Evolutionary conservation across 768 basidiomycete species (phyloP), one percentile per base, ranked within the genome.

Genomic region (Paxillus ammoniavirescens): DNA sequence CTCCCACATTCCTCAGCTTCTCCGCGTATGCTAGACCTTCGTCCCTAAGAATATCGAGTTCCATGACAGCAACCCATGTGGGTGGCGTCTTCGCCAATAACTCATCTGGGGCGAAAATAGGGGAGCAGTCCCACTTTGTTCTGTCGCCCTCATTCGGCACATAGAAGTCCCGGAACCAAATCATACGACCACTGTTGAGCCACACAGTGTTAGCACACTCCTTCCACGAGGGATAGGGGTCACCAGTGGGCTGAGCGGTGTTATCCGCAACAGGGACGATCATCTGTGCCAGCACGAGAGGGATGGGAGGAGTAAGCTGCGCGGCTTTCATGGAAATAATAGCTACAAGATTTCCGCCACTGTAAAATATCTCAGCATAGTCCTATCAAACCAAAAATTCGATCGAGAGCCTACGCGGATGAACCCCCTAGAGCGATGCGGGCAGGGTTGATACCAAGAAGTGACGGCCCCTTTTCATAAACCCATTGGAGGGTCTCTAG

Each of bases 251-350:
- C 72, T 61, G 61, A 7, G 83, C 82, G 14, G 88, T 89, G 74
- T 89, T 90, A 64, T 91, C 86, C 2, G 79, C 83, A 26, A 89
- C 87, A 0, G 89, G 89, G 4, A 89, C 89, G 41, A 89, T 77
- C 48, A 90, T 76, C 7, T 89, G 74, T 59, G 84, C 84, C 68
- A 86, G 82, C 4, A 77, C 58, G 43, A 89, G 63, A 3, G 79
- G 78, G 46, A 85, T 80, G 5, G 79, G 76, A 2, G 79, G 80
- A 9, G 62, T 60, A 30, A 72, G 62, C 40, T 78, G 70, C 0
- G 75, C 74, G 5, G 86, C 86, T 69, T 85, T 86, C 69, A 88
- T 81, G 0, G 86, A 75, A 8, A 89, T 69, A 50, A 87, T 77
- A 1, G 86, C 81, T 0, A 86, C 82, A 15, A 91, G 77, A 61